phyloP scores from a whole-genome alignment of 2,329 filamentous ascomycete genomes.

The Zalaria obscura region DNA sequence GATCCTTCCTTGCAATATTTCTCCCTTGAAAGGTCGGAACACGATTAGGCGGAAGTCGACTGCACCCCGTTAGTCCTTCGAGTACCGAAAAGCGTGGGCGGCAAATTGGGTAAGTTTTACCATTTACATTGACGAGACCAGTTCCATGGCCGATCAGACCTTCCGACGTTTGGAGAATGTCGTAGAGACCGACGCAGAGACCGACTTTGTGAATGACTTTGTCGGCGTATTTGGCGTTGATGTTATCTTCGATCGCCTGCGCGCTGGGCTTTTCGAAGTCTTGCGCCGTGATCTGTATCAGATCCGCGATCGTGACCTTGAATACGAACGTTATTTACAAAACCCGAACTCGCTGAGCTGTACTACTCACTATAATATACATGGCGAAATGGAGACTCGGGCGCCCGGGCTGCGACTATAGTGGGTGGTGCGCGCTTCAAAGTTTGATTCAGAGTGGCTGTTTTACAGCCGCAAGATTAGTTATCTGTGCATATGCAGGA shows the following conservation, averaged over 20 bases:
- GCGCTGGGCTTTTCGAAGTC: slow-evolving; percentile 75
- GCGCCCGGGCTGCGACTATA: too few species aligned
- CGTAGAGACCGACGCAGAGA: slow-evolving; percentile 85
- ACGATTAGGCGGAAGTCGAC: slow-evolving; percentile 89
- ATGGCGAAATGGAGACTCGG: slow-evolving; percentile 4
- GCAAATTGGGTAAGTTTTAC: slow-evolving; percentile 33
- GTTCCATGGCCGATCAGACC: slow-evolving; percentile 87
- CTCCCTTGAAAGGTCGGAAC: slow-evolving; percentile 90
- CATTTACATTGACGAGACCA: slow-evolving; percentile 82
- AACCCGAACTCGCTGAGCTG: too few species aligned
- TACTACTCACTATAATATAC: slow-evolving; percentile 12
- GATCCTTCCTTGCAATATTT: slow-evolving; percentile 78
- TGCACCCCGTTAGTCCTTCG: slow-evolving; percentile 18
- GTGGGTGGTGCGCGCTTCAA: too few species aligned
- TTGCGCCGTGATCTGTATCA: slow-evolving; percentile 81
- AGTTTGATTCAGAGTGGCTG: too few species aligned
- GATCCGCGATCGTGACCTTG: slow-evolving; percentile 83
- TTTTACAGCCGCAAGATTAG: too few species aligned
- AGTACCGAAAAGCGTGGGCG: too few species aligned
- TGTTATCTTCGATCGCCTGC: slow-evolving; percentile 85
- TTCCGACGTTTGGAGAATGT: slow-evolving; percentile 78
- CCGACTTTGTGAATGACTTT: slow-evolving; percentile 91
- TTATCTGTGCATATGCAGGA: too few species aligned
- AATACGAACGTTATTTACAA: background rate
- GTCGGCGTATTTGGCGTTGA: slow-evolving; percentile 94